A percentile compares a stretch with the other conserved stretches of the same genome.
Evolutionary conservation across 2,329 filamentous ascomycete genomes (phyloP).

Genomic region (Aureobasidium leucospermi): DNA sequence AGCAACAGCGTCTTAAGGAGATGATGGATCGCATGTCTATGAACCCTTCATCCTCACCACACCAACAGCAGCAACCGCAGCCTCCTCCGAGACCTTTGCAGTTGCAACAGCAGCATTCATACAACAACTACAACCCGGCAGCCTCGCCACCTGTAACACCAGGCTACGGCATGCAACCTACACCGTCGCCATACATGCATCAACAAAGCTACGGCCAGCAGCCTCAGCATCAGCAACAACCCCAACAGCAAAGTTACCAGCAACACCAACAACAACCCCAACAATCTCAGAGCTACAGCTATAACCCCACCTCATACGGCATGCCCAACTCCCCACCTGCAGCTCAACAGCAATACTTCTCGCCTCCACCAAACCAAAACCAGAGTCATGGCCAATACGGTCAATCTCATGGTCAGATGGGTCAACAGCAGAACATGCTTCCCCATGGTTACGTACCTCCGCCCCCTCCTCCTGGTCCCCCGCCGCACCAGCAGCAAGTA

Average conservation of each 20-base stretch:
- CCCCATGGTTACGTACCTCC: constrained; percentile 60
- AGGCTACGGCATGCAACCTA: constrained; percentile 31
- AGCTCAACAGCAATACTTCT: constrained; percentile 43
- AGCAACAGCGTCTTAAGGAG: constrained; percentile 76
- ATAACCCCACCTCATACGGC: constrained; percentile 42
- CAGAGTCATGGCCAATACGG: constrained; percentile 26
- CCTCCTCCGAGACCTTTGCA: constrained; percentile 34
- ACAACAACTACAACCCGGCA: constrained; percentile 44
- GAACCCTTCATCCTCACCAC: constrained; percentile 42
- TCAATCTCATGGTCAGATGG: constrained; percentile 19
- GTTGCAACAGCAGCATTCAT: constrained; percentile 31
- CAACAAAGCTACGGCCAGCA: constrained; percentile 3
- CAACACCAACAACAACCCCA: constrained; percentile 5
- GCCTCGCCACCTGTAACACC: constrained; percentile 41
- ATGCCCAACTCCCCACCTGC: constrained; percentile 45
- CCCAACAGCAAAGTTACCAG: constrained; percentile 11
- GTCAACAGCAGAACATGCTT: constrained; percentile 28
- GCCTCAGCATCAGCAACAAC: constrained; percentile 1
- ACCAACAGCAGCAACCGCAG: constrained; percentile 28
- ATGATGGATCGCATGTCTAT: constrained; percentile 96
- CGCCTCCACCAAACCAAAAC: constrained; percentile 36
- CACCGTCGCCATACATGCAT: constrained; percentile 13
- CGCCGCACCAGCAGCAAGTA: constrained; percentile 45
- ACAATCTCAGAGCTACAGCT: constrained; percentile 19
- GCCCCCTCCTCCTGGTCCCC: constrained; percentile 58